These are phyloP conservation scores for Diaporthe citrichinensis DNA, from an alignment of 2,329 filamentous ascomycete species.

Conservation along the genomic window DNA sequence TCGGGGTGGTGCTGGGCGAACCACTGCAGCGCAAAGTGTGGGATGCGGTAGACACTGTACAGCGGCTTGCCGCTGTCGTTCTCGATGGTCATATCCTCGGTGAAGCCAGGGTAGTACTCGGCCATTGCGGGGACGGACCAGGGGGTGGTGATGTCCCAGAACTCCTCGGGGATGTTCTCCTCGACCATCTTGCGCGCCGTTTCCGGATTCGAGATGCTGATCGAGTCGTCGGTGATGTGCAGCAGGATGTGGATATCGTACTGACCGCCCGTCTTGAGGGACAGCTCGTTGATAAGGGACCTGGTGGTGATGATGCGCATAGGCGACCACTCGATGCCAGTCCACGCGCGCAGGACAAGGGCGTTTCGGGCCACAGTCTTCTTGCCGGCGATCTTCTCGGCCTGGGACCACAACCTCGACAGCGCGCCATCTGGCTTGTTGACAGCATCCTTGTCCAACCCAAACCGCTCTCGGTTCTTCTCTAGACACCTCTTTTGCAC, in stretches of 20 bases:
- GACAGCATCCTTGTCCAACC: conserved; percentile 48
- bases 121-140: conserved; percentile 83
- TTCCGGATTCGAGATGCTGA: conserved; percentile 70
- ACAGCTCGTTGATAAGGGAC: conserved; percentile 83
- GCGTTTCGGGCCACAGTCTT: conserved; percentile 70
- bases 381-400: conserved; percentile 39
- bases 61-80: conserved; percentile 58
- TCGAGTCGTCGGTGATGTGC: conserved; percentile 79
- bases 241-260: conserved; percentile 86
- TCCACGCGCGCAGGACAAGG: conserved; percentile 82
- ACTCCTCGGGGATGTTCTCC: conserved; percentile 63
- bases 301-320: conserved; percentile 86
- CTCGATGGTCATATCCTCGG: conserved; percentile 78
- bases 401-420: conserved; percentile 37
- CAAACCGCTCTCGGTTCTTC: conserved; percentile 77
- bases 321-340: conserved; percentile 80
- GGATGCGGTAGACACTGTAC: conserved; percentile 66
- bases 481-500: conserved; percentile 77
- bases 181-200: conserved; percentile 64
- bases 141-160: conserved; percentile 79
- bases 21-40: conserved; percentile 70
- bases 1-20: conserved; percentile 83
- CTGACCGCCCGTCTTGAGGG: conserved; percentile 82
- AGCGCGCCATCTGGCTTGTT: conserved; percentile 36
- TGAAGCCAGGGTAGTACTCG: conserved; percentile 81